Conservation (phyloP, 2,329 filamentous ascomycete species). For the Microsporum canis region DNA sequence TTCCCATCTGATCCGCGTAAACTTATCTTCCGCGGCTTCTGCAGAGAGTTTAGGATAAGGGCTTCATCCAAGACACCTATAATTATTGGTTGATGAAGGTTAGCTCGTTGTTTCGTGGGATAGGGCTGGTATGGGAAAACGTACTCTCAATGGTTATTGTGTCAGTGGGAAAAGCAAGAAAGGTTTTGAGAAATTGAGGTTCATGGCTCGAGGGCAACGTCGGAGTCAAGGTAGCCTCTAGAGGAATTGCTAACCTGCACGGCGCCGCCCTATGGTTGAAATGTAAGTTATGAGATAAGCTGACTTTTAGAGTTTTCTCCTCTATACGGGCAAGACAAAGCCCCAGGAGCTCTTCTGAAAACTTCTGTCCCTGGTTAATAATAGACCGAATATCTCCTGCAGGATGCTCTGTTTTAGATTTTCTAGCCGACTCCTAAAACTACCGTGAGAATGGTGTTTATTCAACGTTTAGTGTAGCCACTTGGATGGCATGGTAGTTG, state of each 20-base stretch:
- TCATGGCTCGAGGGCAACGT: constrained; percentile 64
- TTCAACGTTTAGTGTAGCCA: constrained; percentile 8
- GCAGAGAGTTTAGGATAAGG: constrained; percentile 76
- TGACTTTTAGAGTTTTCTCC: constrained; percentile 56
- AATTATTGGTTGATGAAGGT: constrained; percentile 14
- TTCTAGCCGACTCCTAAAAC: constrained; percentile 42
- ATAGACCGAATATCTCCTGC: constrained; percentile 55
- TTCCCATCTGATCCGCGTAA: constrained; percentile 82
- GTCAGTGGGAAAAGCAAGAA: constrained; percentile 79
- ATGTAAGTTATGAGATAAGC: constrained; percentile 61
- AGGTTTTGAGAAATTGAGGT: constrained; percentile 49
- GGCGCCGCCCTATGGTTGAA: constrained; percentile 79
- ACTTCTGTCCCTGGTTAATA: constrained; percentile 66
- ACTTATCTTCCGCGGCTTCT: constrained; percentile 80
- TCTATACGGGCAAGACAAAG: constrained; percentile 72
- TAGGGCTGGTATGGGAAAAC: constrained; percentile 5
- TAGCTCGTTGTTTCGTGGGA: background rate
- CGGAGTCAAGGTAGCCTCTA: constrained; percentile 73
- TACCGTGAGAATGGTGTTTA: constrained; percentile 1
- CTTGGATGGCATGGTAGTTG: background rate
- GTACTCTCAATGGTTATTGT: constrained; percentile 62
- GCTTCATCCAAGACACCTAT: constrained; percentile 70
- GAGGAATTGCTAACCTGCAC: constrained; percentile 75
- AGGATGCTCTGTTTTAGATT: constrained; percentile 30
- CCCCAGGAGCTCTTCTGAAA: constrained; percentile 68